Base-by-base conservation (phyloP, 2,329 filamentous ascomycete genomes). In the Torrubiella hemipterigena region DNA sequence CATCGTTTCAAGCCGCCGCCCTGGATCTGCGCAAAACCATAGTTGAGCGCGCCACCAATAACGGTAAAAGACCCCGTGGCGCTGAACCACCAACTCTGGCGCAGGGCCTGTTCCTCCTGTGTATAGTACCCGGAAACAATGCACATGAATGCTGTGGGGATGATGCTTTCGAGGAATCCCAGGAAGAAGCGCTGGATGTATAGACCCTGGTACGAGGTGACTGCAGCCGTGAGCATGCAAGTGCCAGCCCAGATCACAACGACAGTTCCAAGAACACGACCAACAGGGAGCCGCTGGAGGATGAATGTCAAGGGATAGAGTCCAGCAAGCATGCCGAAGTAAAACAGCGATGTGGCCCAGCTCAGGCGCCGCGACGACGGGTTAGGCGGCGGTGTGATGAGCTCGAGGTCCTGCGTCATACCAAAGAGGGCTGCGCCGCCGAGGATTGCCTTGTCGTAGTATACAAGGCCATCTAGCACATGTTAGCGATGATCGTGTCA, bases 311-410 rank as follows among this genome's bases (percentile, higher is more conserved):
- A 74, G 2, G 80, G 81, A 38, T 83, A 85, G 4, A 81, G 58
- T 0, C 81, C 81, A 1, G 69, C 73, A 3, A 87, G 63, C 77
- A 82, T 81, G 22, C 81, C 81, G 42, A 86, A 84, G 58, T 85
- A 86, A 58, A 86, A 85, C 44, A 84, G 63, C 0, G 77, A 84
- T 0, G 79, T 85, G 3, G 81, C 81, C 81, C 80, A 86, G 41
- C 69, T 77, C 17, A 86, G 66, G 9, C 81, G 68, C 0, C 69
- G 65, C 69, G 0, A 67, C 68, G 1, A 69, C 49, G 1, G 55
- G 56, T 2, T 49, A 44, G 3, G 39, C 24, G 42, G 63, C 51
- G 10, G 68, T 54, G 4, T 55, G 18, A 63, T 63, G 25, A 86
- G 67, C 2, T 58, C 39, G 4, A 86, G 64, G 46, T 85, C 79